Conservation (phyloP, 2,329 filamentous ascomycete genomes). For the Trichophyton rubrum region DNA sequence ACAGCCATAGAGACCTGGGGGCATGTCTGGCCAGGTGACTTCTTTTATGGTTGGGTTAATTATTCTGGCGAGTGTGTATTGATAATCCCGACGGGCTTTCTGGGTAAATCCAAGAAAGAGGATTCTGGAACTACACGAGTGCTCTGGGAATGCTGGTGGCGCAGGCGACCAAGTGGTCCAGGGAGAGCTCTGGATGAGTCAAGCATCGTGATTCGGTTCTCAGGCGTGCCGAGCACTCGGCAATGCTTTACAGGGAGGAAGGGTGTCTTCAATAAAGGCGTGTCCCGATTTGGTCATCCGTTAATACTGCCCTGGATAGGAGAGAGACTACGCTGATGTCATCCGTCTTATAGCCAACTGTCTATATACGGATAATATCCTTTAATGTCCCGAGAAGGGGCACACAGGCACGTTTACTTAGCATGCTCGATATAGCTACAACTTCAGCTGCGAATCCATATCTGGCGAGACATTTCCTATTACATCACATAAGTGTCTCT, state of each 20-base stretch:
- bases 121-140: not conserved
- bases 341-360: not conserved
- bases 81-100: not conserved
- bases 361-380: not conserved
- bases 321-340: not conserved
- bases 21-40: not conserved
- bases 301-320: not conserved
- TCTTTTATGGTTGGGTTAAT: conserved; percentile 1
- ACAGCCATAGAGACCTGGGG: conserved; percentile 3
- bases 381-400: not conserved
- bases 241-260: not conserved
- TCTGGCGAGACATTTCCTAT: not conserved
- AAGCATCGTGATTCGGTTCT: no score
- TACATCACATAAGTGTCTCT: not conserved
- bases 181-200: no score
- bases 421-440: not conserved
- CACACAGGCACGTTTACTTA: not conserved
- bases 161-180: no score
- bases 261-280: not conserved
- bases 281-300: not conserved
- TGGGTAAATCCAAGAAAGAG: not conserved
- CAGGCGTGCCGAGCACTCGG: no score
- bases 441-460: not conserved
- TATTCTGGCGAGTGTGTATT: not conserved
- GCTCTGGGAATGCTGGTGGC: no score